These are phyloP conservation scores for Eutrema heterophyllum DNA, from an alignment of 345 rosid species.

Conservation along the genomic window DNA sequence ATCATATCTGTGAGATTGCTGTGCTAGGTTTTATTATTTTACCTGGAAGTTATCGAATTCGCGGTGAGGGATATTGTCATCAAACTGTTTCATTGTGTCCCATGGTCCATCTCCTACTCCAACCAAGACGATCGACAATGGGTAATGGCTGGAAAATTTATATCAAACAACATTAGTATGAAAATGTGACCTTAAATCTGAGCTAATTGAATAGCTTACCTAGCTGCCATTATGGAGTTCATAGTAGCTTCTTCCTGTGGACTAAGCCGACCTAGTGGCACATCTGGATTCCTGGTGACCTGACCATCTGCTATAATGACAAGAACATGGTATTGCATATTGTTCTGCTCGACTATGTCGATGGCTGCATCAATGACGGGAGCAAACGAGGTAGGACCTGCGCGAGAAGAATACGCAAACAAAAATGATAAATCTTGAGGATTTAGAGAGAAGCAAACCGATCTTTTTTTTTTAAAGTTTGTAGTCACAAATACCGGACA, in stretches of 20 bases:
- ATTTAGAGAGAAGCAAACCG: background rate
- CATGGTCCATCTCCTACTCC: conserved; percentile 99
- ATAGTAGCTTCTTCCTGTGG: conserved; percentile 85
- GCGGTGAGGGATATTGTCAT: conserved; percentile 85
- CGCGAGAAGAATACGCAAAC: background rate
- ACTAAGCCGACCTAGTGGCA: conserved; percentile 55
- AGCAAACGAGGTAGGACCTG: conserved; percentile 97
- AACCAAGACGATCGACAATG: conserved; percentile 82
- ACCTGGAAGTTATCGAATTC: conserved; percentile 97
- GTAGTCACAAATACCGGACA: conserved; percentile 53
- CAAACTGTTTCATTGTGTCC: conserved; percentile 87
- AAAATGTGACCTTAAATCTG: background rate
- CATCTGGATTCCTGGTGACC: conserved; percentile 71
- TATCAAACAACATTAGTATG: background rate
- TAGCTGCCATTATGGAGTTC: conserved; percentile 81
- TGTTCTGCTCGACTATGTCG: conserved; percentile 71
- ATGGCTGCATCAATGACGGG: conserved; percentile 81
- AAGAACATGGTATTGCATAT: conserved; percentile 81
- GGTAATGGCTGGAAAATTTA: conserved; percentile 48
- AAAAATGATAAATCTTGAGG: background rate
- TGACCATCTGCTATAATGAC: conserved; percentile 96
- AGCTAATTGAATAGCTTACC: conserved; percentile 42
- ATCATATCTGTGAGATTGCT: background rate
- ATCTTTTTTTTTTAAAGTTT: background rate
- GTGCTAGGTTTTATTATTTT: background rate